Base-by-base conservation (phyloP, 1,139 yeast species). In the Protomyces macrosporus region DNA sequence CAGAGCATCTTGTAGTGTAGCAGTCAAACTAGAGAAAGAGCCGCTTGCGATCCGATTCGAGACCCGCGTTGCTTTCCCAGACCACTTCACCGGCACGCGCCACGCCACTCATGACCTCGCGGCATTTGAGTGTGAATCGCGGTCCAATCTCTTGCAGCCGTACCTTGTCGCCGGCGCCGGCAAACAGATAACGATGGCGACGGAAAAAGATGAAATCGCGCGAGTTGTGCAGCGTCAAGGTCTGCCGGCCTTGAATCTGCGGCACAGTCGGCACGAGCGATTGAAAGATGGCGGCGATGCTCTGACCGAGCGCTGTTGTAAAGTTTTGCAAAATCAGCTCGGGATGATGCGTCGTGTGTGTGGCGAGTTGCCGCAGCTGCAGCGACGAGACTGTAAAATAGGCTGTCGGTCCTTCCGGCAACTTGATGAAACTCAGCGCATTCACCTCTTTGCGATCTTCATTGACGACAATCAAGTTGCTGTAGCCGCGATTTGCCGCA, bases 101-200 rank as follows among this genome's bases (percentile, higher is more conserved):
- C 71, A 93, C 82, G 55, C 98, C 98, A 78, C 85, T 87, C 75
- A 91, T 98, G 67, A 95, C 79, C 72, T 98, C 81, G 74, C 97
- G 82, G 69, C 95, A 78, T 73, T 88, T 87, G 73, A 93, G 77
- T 0, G 98, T 95, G 74, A 93, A 95, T 75, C 91, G 97, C 0
- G 98, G 98, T 0, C 98, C 98, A 58, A 93, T 79, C 73, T 95
- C 98, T 73, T 93, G 98, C 63, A 93, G 78, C 4, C 98, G 98
- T 1, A 91, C 98, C 71, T 84, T 85, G 73, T 90, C 96, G n/a
- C 60, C 65, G 14, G 50, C 59, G 73, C 90, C 88, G 71, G 84
- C 82, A 77, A 93, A 93, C 6, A 90, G 79, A 72, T 93, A 93
- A 72, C 98, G 83, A 74, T 93, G 98, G 77, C 98, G 85, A 76